These are phyloP conservation scores for Cystofilobasidium capitatum DNA, from an alignment of 768 basidiomycete species.

Conservation along the genomic window DNA sequence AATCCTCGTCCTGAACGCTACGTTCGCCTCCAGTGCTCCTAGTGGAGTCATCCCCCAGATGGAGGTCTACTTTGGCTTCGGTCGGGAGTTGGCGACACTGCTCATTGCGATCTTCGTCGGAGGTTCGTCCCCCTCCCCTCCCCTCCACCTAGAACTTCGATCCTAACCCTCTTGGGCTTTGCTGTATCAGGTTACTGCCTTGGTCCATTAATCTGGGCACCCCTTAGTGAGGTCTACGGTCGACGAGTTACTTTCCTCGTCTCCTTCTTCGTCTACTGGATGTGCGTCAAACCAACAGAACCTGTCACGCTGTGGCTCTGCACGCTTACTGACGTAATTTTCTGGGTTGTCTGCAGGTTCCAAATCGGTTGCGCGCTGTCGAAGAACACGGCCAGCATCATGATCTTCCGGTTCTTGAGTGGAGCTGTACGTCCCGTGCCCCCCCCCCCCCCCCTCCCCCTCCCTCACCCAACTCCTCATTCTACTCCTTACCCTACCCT, in stretches of 20 bases:
- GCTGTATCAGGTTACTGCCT: conserved; percentile 33
- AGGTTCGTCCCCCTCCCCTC: neutral
- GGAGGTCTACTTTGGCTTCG: conserved; percentile 29
- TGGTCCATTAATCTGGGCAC: conserved; percentile 26
- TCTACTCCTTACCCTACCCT: neutral
- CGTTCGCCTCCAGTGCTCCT: conserved; percentile 34
- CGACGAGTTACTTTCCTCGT: conserved; percentile 9
- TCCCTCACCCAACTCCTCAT: no score
- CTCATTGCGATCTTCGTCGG: conserved; percentile 30
- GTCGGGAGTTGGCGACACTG: conserved; percentile 32
- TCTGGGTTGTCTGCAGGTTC: conserved; percentile 36
- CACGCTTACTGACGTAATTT: neutral
- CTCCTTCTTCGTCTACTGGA: conserved; percentile 22
- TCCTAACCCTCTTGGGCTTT: no score
- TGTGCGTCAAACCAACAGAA: no score
- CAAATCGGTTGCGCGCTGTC: conserved; percentile 42
- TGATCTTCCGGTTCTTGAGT: conserved; percentile 42
- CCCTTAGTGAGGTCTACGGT: conserved; percentile 11
- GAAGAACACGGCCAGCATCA: conserved; percentile 40
- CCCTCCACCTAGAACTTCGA: neutral
- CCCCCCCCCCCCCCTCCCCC: neutral
- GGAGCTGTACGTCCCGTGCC: conserved; percentile 32
- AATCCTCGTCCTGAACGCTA: conserved; percentile 34
- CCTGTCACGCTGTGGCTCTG: no score
- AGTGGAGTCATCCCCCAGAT: conserved; percentile 28